Percentiles rank a stretch among this genome's conserved stretches.
Conservation (phyloP, 2,329 filamentous ascomycete species). For the Lachnellula hyalina region DNA sequence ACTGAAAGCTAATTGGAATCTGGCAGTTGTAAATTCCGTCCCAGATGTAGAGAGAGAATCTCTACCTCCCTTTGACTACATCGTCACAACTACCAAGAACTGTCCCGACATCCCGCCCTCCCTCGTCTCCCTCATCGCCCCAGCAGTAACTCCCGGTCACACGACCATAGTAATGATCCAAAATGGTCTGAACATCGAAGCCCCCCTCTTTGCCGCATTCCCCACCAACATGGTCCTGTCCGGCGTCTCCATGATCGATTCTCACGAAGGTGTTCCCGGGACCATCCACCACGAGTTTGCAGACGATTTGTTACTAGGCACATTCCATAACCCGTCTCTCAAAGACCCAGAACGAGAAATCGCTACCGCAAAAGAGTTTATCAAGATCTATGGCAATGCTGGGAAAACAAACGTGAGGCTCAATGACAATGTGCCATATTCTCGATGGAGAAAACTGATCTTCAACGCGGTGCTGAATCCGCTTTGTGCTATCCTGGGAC, state of each 20-base stretch:
- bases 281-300: constrained; percentile 16
- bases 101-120: constrained; percentile 31
- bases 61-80: constrained; percentile 11
- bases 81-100: constrained; percentile 11
- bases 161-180: constrained; percentile 17
- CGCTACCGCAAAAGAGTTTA: constrained; percentile 7
- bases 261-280: constrained; percentile 11
- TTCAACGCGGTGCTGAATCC: constrained; percentile 19
- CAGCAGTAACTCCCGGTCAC: constrained; percentile 16
- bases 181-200: constrained; percentile 20
- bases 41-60: constrained; percentile 38
- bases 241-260: constrained; percentile 19
- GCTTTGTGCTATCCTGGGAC: constrained; percentile 13
- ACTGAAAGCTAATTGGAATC: background rate
- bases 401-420: constrained; percentile 8
- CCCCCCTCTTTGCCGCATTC: constrained; percentile 14
- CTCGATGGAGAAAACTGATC: constrained; percentile 17
- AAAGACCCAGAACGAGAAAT: constrained; percentile 7
- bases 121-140: constrained; percentile 12
- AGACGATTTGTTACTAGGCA: constrained; percentile 13
- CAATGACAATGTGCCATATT: constrained; percentile 11
- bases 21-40: constrained; percentile 35
- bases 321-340: constrained; percentile 13
- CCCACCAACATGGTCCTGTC: constrained; percentile 17
- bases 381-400: constrained; percentile 12